These are phyloP conservation scores for Elaeagnus macrophylla DNA, from an alignment of 306 rosid species.

Conservation along the genomic window DNA sequence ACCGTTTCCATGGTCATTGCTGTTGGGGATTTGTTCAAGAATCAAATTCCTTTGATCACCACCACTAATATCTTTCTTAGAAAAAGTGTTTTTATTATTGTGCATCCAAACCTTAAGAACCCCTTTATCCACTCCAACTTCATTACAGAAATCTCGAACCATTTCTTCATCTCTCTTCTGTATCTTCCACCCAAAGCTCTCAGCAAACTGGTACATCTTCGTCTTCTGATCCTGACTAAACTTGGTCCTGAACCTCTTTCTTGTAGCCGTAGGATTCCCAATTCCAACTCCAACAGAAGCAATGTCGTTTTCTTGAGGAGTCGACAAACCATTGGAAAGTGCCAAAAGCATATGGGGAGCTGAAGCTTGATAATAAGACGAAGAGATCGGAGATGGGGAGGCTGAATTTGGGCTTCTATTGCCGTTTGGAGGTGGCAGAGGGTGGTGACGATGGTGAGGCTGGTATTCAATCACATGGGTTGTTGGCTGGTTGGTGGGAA, in stretches of 20 bases:
- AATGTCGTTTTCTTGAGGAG: constrained; percentile 29
- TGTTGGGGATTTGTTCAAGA: constrained; percentile 22
- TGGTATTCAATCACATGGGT: constrained; percentile 67
- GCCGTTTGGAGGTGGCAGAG: constrained; percentile 19
- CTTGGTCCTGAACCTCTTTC: constrained; percentile 73
- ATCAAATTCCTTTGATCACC: background rate
- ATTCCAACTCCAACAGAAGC: background rate
- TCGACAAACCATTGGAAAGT: constrained; percentile 45
- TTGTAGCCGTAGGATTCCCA: constrained; percentile 16
- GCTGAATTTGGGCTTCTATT: constrained; percentile 72
- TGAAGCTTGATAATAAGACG: constrained; percentile 71
- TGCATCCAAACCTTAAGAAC: constrained; percentile 98
- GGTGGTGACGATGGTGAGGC: constrained; percentile 73
- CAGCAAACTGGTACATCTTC: constrained; percentile 75
- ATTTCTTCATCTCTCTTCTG: constrained; percentile 76
- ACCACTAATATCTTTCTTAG: constrained; percentile 27
- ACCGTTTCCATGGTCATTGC: background rate
- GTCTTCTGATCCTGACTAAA: constrained; percentile 79
- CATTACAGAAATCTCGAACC: constrained; percentile 52
- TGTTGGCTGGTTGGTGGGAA: background rate
- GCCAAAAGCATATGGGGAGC: constrained; percentile 93
- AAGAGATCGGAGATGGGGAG: constrained; percentile 96
- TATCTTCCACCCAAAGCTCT: constrained; percentile 84
- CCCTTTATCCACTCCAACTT: constrained; percentile 54
- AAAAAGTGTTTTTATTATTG: constrained; percentile 70